phyloP scores from a whole-genome alignment of 768 basidiomycete species.

The Lenzites betulinus region DNA sequence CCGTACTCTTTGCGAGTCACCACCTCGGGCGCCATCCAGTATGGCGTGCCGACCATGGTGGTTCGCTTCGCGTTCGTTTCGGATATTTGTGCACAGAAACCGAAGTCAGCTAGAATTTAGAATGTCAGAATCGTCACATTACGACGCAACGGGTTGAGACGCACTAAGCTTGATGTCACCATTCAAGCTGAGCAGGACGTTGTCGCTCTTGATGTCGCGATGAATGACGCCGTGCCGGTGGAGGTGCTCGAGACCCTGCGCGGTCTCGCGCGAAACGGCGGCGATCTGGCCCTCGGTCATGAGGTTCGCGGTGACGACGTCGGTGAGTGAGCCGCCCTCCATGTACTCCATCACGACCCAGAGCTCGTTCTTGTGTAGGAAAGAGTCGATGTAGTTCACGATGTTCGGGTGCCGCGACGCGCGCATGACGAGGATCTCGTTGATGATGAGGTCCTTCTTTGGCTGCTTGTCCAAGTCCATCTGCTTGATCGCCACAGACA shows the following conservation, averaged over 20 bases:
- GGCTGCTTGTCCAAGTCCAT: slow-evolving; percentile 99
- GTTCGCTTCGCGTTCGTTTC: slow-evolving; percentile 90
- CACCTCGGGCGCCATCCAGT: slow-evolving; percentile 99
- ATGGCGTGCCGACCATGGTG: slow-evolving; percentile 98
- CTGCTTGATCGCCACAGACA: slow-evolving; percentile 97
- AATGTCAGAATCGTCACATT: background rate
- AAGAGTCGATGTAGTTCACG: slow-evolving; percentile 99
- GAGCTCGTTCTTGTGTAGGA: slow-evolving; percentile 95
- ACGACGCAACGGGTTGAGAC: slow-evolving; percentile 37
- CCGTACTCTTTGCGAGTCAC: slow-evolving; percentile 98
- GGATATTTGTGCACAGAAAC: slow-evolving; percentile 97
- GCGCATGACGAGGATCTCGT: slow-evolving; percentile 99
- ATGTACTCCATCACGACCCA: slow-evolving; percentile 99
- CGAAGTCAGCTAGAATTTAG: slow-evolving; percentile 79
- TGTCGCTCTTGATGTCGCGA: slow-evolving; percentile 99
- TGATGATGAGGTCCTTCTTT: slow-evolving; percentile 99
- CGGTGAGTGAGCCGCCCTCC: slow-evolving; percentile 94
- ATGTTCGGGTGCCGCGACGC: slow-evolving; percentile 97
- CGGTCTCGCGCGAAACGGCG: slow-evolving; percentile 90
- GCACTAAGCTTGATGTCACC: slow-evolving; percentile 98
- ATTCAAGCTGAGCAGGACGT: slow-evolving; percentile 86
- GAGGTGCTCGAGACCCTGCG: slow-evolving; percentile 91
- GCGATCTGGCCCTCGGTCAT: slow-evolving; percentile 99
- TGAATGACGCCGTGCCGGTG: slow-evolving; percentile 98
- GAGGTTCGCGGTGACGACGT: slow-evolving; percentile 92